Evolutionary conservation across 1,284 basidiomycete genomes (phyloP).

Genomic region (Xanthoconium separans): DNA sequence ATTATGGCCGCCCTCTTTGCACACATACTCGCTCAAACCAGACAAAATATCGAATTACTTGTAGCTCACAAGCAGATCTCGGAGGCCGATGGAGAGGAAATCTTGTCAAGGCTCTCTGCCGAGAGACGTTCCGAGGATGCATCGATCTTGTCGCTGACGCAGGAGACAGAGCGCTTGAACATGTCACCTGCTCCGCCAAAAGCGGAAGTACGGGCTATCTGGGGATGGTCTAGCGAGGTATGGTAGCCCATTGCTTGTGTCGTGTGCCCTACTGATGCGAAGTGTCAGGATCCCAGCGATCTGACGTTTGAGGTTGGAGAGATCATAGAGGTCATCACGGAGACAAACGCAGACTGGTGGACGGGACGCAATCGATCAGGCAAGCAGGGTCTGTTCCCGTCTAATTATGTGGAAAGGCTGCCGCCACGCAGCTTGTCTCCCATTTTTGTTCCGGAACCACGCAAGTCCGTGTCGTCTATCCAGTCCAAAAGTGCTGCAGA

Average conservation of each 20-base stretch:
- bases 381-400: constrained; percentile 55
- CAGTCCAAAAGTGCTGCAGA: constrained; percentile 7
- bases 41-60: constrained; percentile 65
- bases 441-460: constrained; percentile 25
- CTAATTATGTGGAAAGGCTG: constrained; percentile 56
- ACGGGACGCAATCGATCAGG: constrained; percentile 37
- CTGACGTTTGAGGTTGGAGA: constrained; percentile 35
- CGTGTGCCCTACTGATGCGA: constrained; percentile 12
- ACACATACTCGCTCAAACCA: constrained; percentile 63
- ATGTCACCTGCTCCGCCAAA: constrained; percentile 26
- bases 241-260: constrained; percentile 2
- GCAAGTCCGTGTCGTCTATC: constrained; percentile 11
- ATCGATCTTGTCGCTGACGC: constrained; percentile 25
- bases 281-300: constrained; percentile 50
- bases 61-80: constrained; percentile 58
- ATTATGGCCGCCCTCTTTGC: constrained; percentile 23
- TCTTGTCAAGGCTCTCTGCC: constrained; percentile 51
- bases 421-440: constrained; percentile 20
- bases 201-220: constrained; percentile 31
- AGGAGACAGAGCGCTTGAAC: constrained; percentile 23
- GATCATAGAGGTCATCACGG: constrained; percentile 36
- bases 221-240: constrained; percentile 33
- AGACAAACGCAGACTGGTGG: constrained; percentile 44
- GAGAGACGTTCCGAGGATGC: constrained; percentile 3
- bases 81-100: constrained; percentile 50